phyloP scores from a whole-genome alignment of 139 green algal species.

The Deuterostichococcus epilithicus region DNA sequence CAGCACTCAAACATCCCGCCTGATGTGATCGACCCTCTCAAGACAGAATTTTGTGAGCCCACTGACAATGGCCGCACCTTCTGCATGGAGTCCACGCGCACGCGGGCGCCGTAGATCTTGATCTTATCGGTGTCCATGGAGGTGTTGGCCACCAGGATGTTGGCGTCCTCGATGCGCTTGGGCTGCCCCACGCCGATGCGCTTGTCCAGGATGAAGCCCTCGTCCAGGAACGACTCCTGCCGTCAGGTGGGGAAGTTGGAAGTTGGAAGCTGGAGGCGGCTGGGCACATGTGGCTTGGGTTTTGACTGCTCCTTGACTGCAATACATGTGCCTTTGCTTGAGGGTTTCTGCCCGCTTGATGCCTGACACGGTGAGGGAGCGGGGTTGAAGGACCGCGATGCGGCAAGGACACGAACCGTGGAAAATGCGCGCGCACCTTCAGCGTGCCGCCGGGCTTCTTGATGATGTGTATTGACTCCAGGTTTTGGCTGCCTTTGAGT shows the following conservation, averaged over 20 bases:
- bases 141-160: slow-evolving; percentile 98
- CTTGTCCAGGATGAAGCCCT: slow-evolving; percentile 99
- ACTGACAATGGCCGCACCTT: slow-evolving; percentile 59
- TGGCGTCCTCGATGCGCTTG: slow-evolving; percentile 91
- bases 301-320: too few relatives aligned
- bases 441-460: slow-evolving; percentile 95
- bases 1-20: too few relatives aligned
- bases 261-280: too few relatives aligned
- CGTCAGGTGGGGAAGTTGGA: too few relatives aligned
- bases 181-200: slow-evolving; percentile 95
- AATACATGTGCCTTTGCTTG: too few relatives aligned
- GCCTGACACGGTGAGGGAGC: too few relatives aligned
- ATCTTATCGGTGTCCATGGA: slow-evolving; percentile 99
- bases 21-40: too few relatives aligned
- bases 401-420: neutral
- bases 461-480: slow-evolving; percentile 98
- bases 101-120: slow-evolving; percentile 95
- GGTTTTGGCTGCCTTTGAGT: slow-evolving; percentile 85
- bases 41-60: too few relatives aligned
- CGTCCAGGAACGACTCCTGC: slow-evolving; percentile 94
- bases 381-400: too few relatives aligned
- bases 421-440: slow-evolving; percentile 27
- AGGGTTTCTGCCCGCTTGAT: too few relatives aligned
- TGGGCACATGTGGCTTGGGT: too few relatives aligned
- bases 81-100: slow-evolving; percentile 77